Conservation (phyloP, 2,329 filamentous ascomycete species). For the Zymoseptoria crescenta region DNA sequence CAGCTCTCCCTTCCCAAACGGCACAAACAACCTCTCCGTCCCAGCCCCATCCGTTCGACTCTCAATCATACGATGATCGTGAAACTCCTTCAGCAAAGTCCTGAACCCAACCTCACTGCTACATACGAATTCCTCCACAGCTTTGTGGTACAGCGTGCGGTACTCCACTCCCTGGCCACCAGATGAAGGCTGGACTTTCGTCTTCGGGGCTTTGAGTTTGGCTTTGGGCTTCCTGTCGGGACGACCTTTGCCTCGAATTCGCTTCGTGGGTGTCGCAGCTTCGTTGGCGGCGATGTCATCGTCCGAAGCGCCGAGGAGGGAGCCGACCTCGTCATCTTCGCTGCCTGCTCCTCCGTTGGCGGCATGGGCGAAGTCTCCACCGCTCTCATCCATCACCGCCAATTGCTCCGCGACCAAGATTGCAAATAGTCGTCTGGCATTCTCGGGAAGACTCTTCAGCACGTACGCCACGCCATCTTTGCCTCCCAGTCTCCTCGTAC, state of each 20-base stretch:
- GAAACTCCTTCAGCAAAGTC: conserved; percentile 91
- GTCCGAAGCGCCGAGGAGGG: conserved; percentile 16
- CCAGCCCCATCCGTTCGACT: conserved; percentile 78
- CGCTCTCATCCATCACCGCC: conserved; percentile 46
- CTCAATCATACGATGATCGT: conserved; percentile 96
- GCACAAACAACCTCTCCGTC: conserved; percentile 76
- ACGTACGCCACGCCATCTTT: conserved; percentile 90
- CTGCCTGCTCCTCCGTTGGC: conserved; percentile 27
- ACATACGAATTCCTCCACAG: conserved; percentile 93
- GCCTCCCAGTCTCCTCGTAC: conserved; percentile 70
- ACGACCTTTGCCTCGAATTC: conserved; percentile 17
- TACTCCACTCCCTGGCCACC: conserved; percentile 65
- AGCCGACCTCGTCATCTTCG: conserved; percentile 20
- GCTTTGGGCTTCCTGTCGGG: conserved; percentile 11
- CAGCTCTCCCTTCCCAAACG: conserved; percentile 79
- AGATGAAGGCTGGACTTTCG: conserved; percentile 2
- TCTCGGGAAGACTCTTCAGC: conserved; percentile 80
- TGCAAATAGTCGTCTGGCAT: conserved; percentile 78
- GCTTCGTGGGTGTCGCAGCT: neutral
- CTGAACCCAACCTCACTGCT: conserved; percentile 94
- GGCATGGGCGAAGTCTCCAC: conserved; percentile 34
- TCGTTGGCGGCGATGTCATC: conserved; percentile 21
- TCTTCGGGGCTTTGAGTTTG: conserved; percentile 6
- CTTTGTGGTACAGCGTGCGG: conserved; percentile 84
- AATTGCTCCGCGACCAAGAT: conserved; percentile 80